phyloP scores from a whole-genome alignment of 371 early-diverging fungal species.

The Mucor racemosus region DNA sequence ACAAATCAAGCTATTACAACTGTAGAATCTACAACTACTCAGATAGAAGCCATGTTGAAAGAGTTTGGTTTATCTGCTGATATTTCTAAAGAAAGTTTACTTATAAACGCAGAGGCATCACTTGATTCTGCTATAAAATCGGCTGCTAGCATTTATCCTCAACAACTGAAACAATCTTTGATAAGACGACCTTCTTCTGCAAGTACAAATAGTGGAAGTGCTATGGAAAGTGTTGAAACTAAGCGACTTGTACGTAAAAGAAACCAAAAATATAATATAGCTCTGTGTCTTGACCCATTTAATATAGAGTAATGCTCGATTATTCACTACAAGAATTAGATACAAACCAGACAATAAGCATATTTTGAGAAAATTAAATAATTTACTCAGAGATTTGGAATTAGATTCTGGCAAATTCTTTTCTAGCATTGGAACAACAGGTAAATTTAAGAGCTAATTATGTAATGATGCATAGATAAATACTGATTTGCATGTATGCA shows the following conservation, averaged over 20 bases:
- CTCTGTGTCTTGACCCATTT: background rate
- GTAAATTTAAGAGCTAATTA: constrained; percentile 18
- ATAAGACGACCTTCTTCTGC: constrained; percentile 28
- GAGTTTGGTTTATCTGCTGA: constrained; percentile 43
- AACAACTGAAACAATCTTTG: constrained; percentile 14
- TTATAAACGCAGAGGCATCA: constrained; percentile 47
- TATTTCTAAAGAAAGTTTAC: constrained; percentile 31
- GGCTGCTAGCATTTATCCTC: constrained; percentile 43
- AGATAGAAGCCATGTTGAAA: constrained; percentile 51
- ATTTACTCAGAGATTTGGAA: constrained; percentile 43
- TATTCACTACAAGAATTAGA: constrained; percentile 37
- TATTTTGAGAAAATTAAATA: constrained; percentile 49
- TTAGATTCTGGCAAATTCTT: constrained; percentile 54
- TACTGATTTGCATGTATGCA: background rate
- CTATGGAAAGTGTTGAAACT: constrained; percentile 19
- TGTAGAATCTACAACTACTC: constrained; percentile 49
- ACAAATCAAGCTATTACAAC: constrained; percentile 51
- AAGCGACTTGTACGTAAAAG: constrained; percentile 24
- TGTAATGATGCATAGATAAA: background rate
- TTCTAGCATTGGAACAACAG: constrained; percentile 43
- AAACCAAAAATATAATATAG: background rate
- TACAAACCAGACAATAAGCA: constrained; percentile 56
- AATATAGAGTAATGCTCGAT: constrained; percentile 27
- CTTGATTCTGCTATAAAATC: constrained; percentile 56
- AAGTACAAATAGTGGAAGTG: constrained; percentile 38